Conservation (phyloP, 345 rosid species). For the Cardamine occulta region DNA sequence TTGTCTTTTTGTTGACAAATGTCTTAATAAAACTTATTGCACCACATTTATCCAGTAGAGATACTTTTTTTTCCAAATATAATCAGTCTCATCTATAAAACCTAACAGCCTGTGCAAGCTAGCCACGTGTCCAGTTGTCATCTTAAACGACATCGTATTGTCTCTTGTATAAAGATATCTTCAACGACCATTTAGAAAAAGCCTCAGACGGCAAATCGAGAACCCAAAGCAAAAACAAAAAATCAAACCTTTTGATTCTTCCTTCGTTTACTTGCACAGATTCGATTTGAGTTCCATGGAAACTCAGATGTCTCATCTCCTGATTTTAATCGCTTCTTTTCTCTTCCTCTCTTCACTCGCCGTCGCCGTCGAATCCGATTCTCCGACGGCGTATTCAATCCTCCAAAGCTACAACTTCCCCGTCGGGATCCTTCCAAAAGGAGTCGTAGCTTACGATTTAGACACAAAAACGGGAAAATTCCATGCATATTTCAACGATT, state of each 20-base stretch:
- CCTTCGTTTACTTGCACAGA: background rate
- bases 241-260: constrained; percentile 7
- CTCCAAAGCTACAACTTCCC: constrained; percentile 78
- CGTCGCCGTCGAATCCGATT: constrained; percentile 37
- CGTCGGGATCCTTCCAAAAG: constrained; percentile 79
- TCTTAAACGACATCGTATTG: background rate
- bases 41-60: background rate
- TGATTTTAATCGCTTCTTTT: constrained; percentile 16
- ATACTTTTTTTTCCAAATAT: constrained; percentile 5
- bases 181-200: constrained; percentile 10
- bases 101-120: constrained; percentile 2
- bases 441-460: constrained; percentile 62
- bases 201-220: constrained; percentile 7
- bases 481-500: constrained; percentile 57
- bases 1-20: background rate
- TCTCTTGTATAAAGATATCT: background rate
- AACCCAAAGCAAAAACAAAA: background rate
- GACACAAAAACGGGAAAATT: constrained; percentile 67
- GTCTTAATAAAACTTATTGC: background rate
- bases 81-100: constrained; percentile 4
- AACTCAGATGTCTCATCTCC: constrained; percentile 26
- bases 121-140: constrained; percentile 21
- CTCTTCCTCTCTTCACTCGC: constrained; percentile 44
- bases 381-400: constrained; percentile 66
- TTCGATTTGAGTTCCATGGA: background rate